Evolutionary conservation across 2,329 filamentous ascomycete species (phyloP).

Genomic region (Podosphaera aphanis): DNA sequence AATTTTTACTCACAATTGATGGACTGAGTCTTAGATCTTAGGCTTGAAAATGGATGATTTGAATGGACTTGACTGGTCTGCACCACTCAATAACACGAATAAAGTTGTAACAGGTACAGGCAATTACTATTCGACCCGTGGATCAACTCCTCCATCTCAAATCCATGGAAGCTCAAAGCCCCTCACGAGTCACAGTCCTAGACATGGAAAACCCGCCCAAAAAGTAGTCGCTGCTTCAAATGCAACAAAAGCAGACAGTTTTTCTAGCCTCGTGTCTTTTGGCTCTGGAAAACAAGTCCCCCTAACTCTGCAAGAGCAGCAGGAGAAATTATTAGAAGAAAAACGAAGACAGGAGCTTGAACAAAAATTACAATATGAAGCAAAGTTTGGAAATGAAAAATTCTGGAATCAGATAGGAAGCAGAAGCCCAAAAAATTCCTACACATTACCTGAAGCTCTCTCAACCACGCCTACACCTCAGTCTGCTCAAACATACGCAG

Average conservation of each 20-base stretch:
- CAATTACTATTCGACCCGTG: slow-evolving; percentile 26
- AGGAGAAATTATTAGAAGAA: slow-evolving; percentile 39
- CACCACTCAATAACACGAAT: slow-evolving; percentile 18
- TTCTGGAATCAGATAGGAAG: slow-evolving; percentile 54
- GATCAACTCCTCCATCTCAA: slow-evolving; percentile 24
- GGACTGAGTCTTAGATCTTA: not conserved
- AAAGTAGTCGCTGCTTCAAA: slow-evolving; percentile 15
- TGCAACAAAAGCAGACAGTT: slow-evolving; percentile 37
- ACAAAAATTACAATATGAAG: slow-evolving; percentile 44
- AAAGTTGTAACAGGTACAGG: slow-evolving; percentile 19
- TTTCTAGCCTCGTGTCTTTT: slow-evolving; percentile 51
- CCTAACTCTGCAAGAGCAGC: slow-evolving; percentile 56
- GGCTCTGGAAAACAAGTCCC: slow-evolving; percentile 36
- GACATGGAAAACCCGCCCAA: slow-evolving; percentile 13
- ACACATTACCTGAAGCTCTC: slow-evolving; percentile 24
- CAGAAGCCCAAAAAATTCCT: slow-evolving; percentile 20
- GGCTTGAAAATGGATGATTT: slow-evolving; percentile 33
- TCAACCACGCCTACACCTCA: slow-evolving; percentile 22
- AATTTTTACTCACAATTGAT: not conserved
- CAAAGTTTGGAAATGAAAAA: slow-evolving; percentile 51
- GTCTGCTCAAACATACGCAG: slow-evolving; percentile 13
- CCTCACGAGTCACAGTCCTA: slow-evolving; percentile 20
- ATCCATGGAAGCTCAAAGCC: slow-evolving; percentile 33
- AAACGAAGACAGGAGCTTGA: slow-evolving; percentile 54
- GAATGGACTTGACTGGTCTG: slow-evolving; percentile 34